Evolutionary conservation across 352 stramenopile species (phyloP).

Genomic region (Phytophthora aleatoria): DNA sequence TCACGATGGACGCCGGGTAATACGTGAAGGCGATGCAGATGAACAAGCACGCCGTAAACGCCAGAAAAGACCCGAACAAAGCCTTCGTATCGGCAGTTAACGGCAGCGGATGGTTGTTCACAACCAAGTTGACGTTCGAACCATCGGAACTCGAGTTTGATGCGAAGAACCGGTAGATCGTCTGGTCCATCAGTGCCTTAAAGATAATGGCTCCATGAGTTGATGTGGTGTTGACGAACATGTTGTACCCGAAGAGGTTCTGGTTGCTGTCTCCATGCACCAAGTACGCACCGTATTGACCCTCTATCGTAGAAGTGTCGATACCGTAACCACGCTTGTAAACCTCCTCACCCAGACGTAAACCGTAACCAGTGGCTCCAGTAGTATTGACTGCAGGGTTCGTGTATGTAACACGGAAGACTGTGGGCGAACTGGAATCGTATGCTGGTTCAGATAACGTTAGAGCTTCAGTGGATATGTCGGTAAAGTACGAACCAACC

Average conservation of each 20-base stretch:
- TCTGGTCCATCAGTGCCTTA: constrained; percentile 67
- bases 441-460: constrained; percentile 32
- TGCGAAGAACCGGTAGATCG: constrained; percentile 64
- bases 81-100: constrained; percentile 50
- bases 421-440: constrained; percentile 47
- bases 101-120: constrained; percentile 61
- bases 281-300: constrained; percentile 60
- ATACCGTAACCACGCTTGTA: constrained; percentile 56
- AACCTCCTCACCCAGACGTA: constrained; percentile 52
- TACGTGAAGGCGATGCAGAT: constrained; percentile 93
- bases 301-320: constrained; percentile 17
- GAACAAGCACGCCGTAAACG: constrained; percentile 83
- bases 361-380: constrained; percentile 48
- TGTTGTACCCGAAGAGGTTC: constrained; percentile 66
- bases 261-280: constrained; percentile 45
- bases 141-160: constrained; percentile 25
- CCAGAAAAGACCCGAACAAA: constrained; percentile 55
- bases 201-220: constrained; percentile 62
- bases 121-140: constrained; percentile 40
- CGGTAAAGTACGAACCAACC: constrained; percentile 41
- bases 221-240: constrained; percentile 70
- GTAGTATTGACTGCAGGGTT: constrained; percentile 49
- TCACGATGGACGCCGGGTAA: constrained; percentile 91
- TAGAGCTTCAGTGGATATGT: constrained; percentile 32
- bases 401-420: constrained; percentile 63